These are phyloP conservation scores for Lomentospora prolificans DNA, from an alignment of 2,329 filamentous ascomycete species.

Conservation along the genomic window DNA sequence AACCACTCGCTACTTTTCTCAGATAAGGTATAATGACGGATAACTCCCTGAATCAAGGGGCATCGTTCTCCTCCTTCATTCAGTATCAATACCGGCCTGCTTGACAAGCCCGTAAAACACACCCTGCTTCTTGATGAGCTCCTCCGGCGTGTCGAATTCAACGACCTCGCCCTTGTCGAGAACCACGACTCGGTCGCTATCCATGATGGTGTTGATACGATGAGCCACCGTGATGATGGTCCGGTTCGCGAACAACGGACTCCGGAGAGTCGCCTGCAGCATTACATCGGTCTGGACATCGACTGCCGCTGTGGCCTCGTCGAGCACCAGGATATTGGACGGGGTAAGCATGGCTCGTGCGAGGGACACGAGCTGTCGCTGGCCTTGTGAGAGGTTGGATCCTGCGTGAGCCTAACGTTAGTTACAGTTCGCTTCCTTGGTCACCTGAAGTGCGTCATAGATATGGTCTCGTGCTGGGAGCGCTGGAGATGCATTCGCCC, in stretches of 20 bases:
- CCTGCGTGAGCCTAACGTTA: constrained; percentile 37
- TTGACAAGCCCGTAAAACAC: constrained; percentile 85
- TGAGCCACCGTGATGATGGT: constrained; percentile 99
- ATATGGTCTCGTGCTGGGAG: background rate
- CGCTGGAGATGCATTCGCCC: background rate
- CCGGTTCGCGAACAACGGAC: constrained; percentile 68
- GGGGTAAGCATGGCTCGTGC: constrained; percentile 90
- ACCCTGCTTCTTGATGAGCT: constrained; percentile 65
- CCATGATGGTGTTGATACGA: constrained; percentile 93
- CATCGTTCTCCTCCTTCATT: constrained; percentile 13
- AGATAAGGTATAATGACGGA: too few relatives aligned
- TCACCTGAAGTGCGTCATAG: background rate
- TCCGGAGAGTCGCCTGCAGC: constrained; percentile 54
- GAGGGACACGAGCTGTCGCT: constrained; percentile 86
- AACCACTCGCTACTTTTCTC: too few relatives aligned
- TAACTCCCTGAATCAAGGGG: background rate
- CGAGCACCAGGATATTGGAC: constrained; percentile 91
- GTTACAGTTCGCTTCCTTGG: background rate
- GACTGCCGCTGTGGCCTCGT: constrained; percentile 82
- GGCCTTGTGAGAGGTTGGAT: constrained; percentile 89
- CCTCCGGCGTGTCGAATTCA: constrained; percentile 82
- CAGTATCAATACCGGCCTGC: constrained; percentile 66
- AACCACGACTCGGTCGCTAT: constrained; percentile 82
- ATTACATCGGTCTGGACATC: constrained; percentile 60
- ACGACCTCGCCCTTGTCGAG: constrained; percentile 82